Percentiles rank a stretch among this genome's conserved stretches.
Conservation (phyloP, 73 alveolate species). For the Symbiodinium natans region DNA sequence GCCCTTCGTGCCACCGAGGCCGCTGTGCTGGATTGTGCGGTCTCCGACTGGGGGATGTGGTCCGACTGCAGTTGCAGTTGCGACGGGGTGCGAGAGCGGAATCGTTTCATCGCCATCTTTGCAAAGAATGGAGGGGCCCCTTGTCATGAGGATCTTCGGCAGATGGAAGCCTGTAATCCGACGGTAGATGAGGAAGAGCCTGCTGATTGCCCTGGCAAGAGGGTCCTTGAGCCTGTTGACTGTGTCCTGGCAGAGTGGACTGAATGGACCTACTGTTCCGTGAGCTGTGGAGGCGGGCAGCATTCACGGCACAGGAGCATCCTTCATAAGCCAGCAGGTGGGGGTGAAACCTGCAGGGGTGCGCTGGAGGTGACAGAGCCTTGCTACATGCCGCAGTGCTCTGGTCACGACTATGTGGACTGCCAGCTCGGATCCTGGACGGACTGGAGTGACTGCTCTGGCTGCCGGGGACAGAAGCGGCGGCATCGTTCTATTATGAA, state of each 20-base stretch:
- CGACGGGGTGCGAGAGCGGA: conserved; percentile 27
- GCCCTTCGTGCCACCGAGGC: background rate
- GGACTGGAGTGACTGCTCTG: conserved; percentile 35
- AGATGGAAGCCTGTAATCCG: background rate
- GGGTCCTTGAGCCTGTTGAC: background rate
- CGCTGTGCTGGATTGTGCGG: background rate
- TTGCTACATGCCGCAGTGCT: conserved; percentile 14
- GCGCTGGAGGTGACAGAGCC: conserved; percentile 15
- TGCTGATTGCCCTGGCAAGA: background rate
- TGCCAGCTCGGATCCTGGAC: conserved; percentile 22
- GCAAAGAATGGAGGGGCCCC: conserved; percentile 12
- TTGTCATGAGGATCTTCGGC: conserved; percentile 3
- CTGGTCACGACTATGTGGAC: background rate
- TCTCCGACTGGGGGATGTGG: conserved; percentile 8
- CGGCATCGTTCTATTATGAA: conserved; percentile 10
- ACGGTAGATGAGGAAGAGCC: conserved; percentile 3
- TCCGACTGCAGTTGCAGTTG: conserved; percentile 33
- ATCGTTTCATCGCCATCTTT: background rate
- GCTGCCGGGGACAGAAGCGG: conserved; percentile 11
- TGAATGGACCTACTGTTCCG: conserved; percentile 3
- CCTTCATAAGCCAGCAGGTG: background rate
- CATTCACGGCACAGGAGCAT: background rate
- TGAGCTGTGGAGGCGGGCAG: conserved; percentile 23
- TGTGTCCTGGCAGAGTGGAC: background rate
- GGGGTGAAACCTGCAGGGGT: conserved; percentile 23